Evolutionary conservation across 2,329 filamentous ascomycete species (phyloP).

Genomic region (Botrytis galanthina): DNA sequence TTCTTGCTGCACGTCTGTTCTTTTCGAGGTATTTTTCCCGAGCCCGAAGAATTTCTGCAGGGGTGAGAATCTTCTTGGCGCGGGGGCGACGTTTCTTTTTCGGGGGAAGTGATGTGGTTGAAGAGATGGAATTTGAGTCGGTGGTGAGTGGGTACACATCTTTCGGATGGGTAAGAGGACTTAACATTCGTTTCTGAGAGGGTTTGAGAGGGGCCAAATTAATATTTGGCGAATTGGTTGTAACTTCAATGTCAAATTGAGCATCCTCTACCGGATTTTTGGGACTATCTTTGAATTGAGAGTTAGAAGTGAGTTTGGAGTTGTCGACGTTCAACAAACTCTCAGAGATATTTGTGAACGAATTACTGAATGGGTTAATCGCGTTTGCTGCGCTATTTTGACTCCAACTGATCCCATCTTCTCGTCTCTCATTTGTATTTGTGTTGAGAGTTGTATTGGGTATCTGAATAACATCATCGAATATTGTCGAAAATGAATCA

Average conservation of each 20-base stretch:
- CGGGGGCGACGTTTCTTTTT: slow-evolving; percentile 9
- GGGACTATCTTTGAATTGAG: not conserved
- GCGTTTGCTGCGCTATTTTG: too few relatives aligned
- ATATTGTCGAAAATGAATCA: not conserved
- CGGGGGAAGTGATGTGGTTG: not conserved
- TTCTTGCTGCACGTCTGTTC: not conserved
- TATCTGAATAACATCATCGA: not conserved
- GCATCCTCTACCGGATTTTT: not conserved
- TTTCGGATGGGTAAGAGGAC: not conserved
- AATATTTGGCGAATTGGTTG: not conserved
- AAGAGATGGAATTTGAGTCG: not conserved
- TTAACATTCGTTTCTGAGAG: not conserved
- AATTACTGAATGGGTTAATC: too few relatives aligned
- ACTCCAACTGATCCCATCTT: not conserved
- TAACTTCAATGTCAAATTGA: not conserved
- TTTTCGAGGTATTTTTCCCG: slow-evolving; percentile 10
- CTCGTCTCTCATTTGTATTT: not conserved
- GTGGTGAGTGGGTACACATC: not conserved
- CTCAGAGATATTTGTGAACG: not conserved
- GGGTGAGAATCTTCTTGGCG: not conserved
- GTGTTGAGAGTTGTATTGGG: not conserved
- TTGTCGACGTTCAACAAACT: not conserved
- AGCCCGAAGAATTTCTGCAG: not conserved
- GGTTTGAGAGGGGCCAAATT: not conserved
- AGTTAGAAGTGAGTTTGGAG: not conserved